phyloP scores from a whole-genome alignment of 179 eudicot species.

The Spinacia oleracea region DNA sequence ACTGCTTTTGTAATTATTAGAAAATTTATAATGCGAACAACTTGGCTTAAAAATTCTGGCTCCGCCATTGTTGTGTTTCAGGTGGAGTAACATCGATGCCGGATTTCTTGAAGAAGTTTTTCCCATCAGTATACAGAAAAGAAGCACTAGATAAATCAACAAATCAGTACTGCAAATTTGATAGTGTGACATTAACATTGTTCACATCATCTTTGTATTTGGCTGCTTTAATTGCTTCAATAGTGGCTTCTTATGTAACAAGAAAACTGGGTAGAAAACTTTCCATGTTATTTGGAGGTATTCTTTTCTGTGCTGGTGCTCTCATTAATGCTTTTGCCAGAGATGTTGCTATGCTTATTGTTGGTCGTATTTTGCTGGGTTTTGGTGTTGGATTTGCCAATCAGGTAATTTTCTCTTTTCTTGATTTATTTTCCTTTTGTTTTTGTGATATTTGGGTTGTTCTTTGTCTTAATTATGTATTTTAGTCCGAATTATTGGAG shows the following conservation, averaged over 20 bases:
- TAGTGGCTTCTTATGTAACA: slow-evolving; percentile 36
- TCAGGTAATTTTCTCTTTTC: slow-evolving; percentile 26
- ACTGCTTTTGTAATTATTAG: too few relatives aligned
- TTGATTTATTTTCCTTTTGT: background rate
- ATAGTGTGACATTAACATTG: slow-evolving; percentile 39
- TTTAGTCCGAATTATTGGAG: too few relatives aligned
- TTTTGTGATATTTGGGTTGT: background rate
- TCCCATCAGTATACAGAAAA: slow-evolving; percentile 34
- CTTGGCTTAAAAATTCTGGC: background rate
- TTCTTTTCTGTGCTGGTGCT: slow-evolving; percentile 39
- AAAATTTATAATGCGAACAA: too few relatives aligned
- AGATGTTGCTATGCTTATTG: slow-evolving; percentile 39
- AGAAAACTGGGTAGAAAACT: slow-evolving; percentile 37
- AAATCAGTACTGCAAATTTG: slow-evolving; percentile 46
- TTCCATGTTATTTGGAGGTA: slow-evolving; percentile 43
- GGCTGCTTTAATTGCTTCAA: slow-evolving; percentile 42
- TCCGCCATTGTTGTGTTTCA: background rate
- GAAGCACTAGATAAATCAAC: slow-evolving; percentile 23
- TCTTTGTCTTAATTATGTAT: too few relatives aligned
- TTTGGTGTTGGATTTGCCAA: slow-evolving; percentile 47
- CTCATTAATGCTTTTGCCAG: slow-evolving; percentile 37
- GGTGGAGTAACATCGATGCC: slow-evolving; percentile 54
- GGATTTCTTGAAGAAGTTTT: slow-evolving; percentile 30
- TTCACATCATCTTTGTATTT: slow-evolving; percentile 46
- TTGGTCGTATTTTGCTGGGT: slow-evolving; percentile 45